Base-by-base conservation (phyloP, 2,329 filamentous ascomycete genomes). In the Aschersonia sp. region DNA sequence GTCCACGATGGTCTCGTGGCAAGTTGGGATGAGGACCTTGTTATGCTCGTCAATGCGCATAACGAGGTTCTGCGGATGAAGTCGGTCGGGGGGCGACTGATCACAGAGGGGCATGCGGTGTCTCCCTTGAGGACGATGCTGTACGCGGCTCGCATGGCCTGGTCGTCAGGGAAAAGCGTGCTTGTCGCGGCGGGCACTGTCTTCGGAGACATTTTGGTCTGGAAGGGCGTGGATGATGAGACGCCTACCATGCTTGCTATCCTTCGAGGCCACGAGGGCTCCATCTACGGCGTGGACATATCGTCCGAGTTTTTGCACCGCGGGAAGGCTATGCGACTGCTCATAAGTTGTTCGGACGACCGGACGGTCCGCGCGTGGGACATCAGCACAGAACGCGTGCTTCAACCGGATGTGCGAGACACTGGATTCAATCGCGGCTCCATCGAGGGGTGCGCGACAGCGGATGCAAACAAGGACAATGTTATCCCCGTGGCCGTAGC, bases 261-360 rank as follows among this genome's bases (percentile, higher is more conserved):
- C 30, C 72, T 84, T 45, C 69, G 70, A 0, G 80, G 80, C 1
- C 92, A 98, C 58, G 89, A 96, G 58, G 92, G 92, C 0, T 96
- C 91, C 1, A 84, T 98, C 31, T 98, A 96, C 55, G 89, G 88
- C 1, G 85, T 98, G 2, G 74, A 80, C 32, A 84, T 97, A 38
- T 94, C 88, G 0, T 67, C 74, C 1, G 59, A 67, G 54, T 62
- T 82, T 5, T 54, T 65, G 29, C 52, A 61, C 2, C 61, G 66
- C 10, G 68, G 66, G 0, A 59, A 58, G 5, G 60, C 60, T 28
- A 67, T 69, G 30, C 73, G 85, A 46, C 63, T 95, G n/a, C 71
- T 98, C 35, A 85, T 84, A 10, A 96, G 86, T 57, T 98, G 92
- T 61, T 97, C 91, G 58, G 92, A 98, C 59, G 92, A 98, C 64